A percentile compares a stretch with the other conserved stretches of the same genome.
phyloP scores from a whole-genome alignment of 2,329 filamentous ascomycete species.

The Coniochaeta ligniaria region DNA sequence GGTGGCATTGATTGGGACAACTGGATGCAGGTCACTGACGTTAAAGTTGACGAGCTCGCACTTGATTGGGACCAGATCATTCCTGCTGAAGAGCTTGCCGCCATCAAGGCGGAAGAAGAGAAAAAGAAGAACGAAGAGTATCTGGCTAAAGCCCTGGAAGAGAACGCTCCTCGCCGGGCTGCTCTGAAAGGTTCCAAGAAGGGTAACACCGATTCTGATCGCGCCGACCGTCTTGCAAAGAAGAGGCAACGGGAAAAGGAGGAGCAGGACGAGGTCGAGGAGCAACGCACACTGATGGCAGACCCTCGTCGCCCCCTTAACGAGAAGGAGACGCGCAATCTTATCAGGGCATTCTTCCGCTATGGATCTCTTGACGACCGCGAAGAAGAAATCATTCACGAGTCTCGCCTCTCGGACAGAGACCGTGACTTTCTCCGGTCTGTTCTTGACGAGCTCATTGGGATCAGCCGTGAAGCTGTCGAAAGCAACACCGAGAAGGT shows the following conservation, averaged over 20 bases:
- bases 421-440: slow-evolving; percentile 73
- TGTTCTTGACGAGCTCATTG: slow-evolving; percentile 69
- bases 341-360: slow-evolving; percentile 83
- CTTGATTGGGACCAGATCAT: slow-evolving; percentile 99
- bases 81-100: slow-evolving; percentile 83
- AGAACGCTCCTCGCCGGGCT: slow-evolving; percentile 75
- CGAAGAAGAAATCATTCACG: slow-evolving; percentile 76
- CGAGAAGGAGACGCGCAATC: slow-evolving; percentile 87
- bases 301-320: slow-evolving; percentile 87
- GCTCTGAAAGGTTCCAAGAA: slow-evolving; percentile 49
- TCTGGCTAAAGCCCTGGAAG: slow-evolving; percentile 72
- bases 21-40: slow-evolving; percentile 95
- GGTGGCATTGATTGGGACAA: slow-evolving; percentile 82
- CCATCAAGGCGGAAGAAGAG: slow-evolving; percentile 84
- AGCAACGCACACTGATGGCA: slow-evolving; percentile 62
- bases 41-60: slow-evolving; percentile 75
- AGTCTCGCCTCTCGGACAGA: slow-evolving; percentile 76
- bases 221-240: slow-evolving; percentile 58
- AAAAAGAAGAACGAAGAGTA: slow-evolving; percentile 77
- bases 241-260: slow-evolving; percentile 58
- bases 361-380: slow-evolving; percentile 89
- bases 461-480: slow-evolving; percentile 48
- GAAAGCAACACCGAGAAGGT: slow-evolving; percentile 64
- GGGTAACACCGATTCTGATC: slow-evolving; percentile 41
- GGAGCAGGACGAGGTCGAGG: slow-evolving; percentile 68